phyloP scores from a whole-genome alignment of 768 basidiomycete genomes.

The Psilocybe sp. region DNA sequence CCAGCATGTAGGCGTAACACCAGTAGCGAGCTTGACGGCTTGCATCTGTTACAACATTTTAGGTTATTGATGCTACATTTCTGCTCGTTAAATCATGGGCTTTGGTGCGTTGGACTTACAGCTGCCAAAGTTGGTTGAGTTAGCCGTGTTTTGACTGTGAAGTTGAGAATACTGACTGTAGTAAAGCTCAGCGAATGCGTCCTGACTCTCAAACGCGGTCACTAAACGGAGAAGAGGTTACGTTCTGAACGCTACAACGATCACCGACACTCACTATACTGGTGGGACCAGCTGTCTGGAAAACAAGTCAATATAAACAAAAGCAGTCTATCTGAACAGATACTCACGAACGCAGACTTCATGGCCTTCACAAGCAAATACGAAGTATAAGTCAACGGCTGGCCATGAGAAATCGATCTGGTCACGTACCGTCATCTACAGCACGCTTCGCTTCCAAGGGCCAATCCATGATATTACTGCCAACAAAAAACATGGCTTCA shows the following conservation, averaged over 20 bases:
- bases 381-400: background rate
- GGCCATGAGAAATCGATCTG: slow-evolving; percentile 1
- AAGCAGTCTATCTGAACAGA: background rate
- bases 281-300: slow-evolving; percentile 55
- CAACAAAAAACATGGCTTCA: slow-evolving; percentile 61
- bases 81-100: background rate
- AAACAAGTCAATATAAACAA: background rate
- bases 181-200: slow-evolving; percentile 77
- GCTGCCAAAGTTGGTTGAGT: slow-evolving; percentile 5
- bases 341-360: slow-evolving; percentile 60
- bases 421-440: slow-evolving; percentile 39
- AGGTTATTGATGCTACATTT: background rate
- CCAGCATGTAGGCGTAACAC: slow-evolving; percentile 62
- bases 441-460: slow-evolving; percentile 55
- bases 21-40: slow-evolving; percentile 51
- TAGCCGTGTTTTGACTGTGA: background rate
- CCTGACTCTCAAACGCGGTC: slow-evolving; percentile 57
- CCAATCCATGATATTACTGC: slow-evolving; percentile 55
- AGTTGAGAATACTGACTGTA: slow-evolving; percentile 47
- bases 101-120: slow-evolving; percentile 11
- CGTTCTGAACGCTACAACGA: background rate
- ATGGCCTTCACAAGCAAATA: slow-evolving; percentile 34
- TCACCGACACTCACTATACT: slow-evolving; percentile 39
- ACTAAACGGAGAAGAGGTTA: slow-evolving; percentile 26
- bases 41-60: slow-evolving; percentile 33